Base-by-base conservation (phyloP, 805 yeast species). In the Cyberlindnera euphorbiiphila region DNA sequence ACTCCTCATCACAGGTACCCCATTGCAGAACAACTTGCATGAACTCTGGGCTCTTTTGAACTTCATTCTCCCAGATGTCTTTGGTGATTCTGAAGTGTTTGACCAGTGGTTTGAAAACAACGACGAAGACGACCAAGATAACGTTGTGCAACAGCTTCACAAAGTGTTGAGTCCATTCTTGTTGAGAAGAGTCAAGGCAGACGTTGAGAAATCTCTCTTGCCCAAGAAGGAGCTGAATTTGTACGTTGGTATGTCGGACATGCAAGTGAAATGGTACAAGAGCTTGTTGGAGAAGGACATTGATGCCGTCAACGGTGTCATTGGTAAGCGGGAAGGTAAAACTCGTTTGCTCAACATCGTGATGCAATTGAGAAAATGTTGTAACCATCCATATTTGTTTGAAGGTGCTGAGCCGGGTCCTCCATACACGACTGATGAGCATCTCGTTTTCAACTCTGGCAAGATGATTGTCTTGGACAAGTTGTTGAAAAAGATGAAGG, bases 331-430 rank as follows among this genome's bases (percentile, higher is more conserved):
- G 40, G 98, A 91, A 59, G 88, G 91, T 6, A 91, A 91, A 56
- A 88, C 97, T 1, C 71, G 98, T 39, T 66, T 93, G 45, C 69
- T 91, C 41, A 91, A 91, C 56, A 91, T 91, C 52, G 98, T 91
- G 11, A 91, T 91, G 98, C 98, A 91, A 62, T 69, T 91, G 47
- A 73, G 98, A 54, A 91, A 91, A 60, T 91, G 98, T 60, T 91
- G 98, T 60, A 91, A 93, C 58, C 98, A 93, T 62, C 98, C 98
- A 0, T 91, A 93, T 60, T 65, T 91, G 37, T 93, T 93, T 55
- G 98, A 91, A 59, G 98, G 98, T n/a, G 98, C 98, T 2, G 98
- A 89, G 61, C 98, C 97, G 0, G 98, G 98, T 9, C 98, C 98
- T 1, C 98, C 98, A 1, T 91, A 71, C 55, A 91, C 97, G 1